Evolutionary conservation across 2,329 filamentous ascomycete genomes (phyloP), one percentile per base, ranked within the genome.

Genomic region (Thelonectria rubi): DNA sequence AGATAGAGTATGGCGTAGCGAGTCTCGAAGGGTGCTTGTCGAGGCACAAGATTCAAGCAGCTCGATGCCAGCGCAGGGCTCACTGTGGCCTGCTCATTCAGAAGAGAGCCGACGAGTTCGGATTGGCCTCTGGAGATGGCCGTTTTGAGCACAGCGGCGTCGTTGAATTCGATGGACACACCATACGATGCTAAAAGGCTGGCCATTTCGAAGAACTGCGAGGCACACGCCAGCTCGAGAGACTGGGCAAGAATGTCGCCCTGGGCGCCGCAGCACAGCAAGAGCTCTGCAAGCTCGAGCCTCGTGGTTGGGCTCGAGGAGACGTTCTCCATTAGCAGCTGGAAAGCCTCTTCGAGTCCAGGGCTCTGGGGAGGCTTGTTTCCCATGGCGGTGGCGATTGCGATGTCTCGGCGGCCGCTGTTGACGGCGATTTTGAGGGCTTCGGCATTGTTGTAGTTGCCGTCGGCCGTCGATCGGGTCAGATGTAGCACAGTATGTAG

Each of bases 241-340:
- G 82, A 83, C 30, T 76, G 73, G 0, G 83, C 79, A 1, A 85
- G 74, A 1, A 78, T 74, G 14, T 84, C 80, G 2, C 86, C 86
- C 12, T 78, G 76, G 1, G 86, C 85, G 0, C 86, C 86, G 1
- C 84, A 85, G 55, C 86, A 87, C 2, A 89, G 77, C 1, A 89
- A 69, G 3, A 86, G 74, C 68, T 89, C 85, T 0, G 83, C 78
- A 63, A 88, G 75, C 2, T 79, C 78, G 43, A 84, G 73, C 67
- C 84, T 86, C 32, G 82, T 80, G 30, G 80, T 78, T 0, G 82
- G 80, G 6, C 78, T 78, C 17, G 85, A 77, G 2, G 80, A 79
- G 2, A 79, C 70, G 50, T 82, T 80, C 1, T 77, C 71, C 60
- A 84, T 79, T 1, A 87, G 74, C 5, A 78, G 70, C 2, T 76